These are phyloP conservation scores for Ophiosphaerella korrae DNA, from an alignment of 2,329 filamentous ascomycete species.

Conservation along the genomic window DNA sequence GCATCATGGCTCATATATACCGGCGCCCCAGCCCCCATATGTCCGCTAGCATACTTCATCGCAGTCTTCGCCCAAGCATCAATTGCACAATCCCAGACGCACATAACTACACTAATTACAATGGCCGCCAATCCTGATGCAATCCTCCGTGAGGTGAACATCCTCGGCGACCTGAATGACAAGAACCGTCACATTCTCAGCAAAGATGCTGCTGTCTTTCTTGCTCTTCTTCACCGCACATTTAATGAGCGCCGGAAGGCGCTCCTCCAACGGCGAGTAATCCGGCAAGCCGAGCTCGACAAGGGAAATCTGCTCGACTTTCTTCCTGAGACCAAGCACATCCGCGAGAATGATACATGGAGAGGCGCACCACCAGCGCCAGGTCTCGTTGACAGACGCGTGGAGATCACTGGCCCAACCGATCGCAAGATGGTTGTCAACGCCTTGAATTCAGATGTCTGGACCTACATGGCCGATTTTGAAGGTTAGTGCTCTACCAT, in stretches of 20 bases:
- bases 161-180: slow-evolving; percentile 79
- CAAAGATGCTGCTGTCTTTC: slow-evolving; percentile 86
- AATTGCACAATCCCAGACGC: slow-evolving; percentile 11
- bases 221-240: slow-evolving; percentile 90
- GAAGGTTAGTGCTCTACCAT: slow-evolving; percentile 68
- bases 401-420: slow-evolving; percentile 96
- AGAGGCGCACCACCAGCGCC: slow-evolving; percentile 89
- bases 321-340: slow-evolving; percentile 91
- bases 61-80: slow-evolving; percentile 21
- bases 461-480: slow-evolving; percentile 99
- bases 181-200: slow-evolving; percentile 88
- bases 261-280: slow-evolving; percentile 82
- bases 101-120: slow-evolving; percentile 14
- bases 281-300: slow-evolving; percentile 91
- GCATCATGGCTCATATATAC: slow-evolving; percentile 33
- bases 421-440: slow-evolving; percentile 99
- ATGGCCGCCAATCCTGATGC: slow-evolving; percentile 63
- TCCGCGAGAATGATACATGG: slow-evolving; percentile 94
- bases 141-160: slow-evolving; percentile 84
- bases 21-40: slow-evolving; percentile 20
- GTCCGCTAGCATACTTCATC: slow-evolving; percentile 37
- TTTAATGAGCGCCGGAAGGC: slow-evolving; percentile 90
- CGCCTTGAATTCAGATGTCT: slow-evolving; percentile 92
- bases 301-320: slow-evolving; percentile 89
- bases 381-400: slow-evolving; percentile 87